Evolutionary conservation across 305 asterid genomes (phyloP), one percentile per base, ranked within the genome.

Genomic region (Nicotiana rustica): DNA sequence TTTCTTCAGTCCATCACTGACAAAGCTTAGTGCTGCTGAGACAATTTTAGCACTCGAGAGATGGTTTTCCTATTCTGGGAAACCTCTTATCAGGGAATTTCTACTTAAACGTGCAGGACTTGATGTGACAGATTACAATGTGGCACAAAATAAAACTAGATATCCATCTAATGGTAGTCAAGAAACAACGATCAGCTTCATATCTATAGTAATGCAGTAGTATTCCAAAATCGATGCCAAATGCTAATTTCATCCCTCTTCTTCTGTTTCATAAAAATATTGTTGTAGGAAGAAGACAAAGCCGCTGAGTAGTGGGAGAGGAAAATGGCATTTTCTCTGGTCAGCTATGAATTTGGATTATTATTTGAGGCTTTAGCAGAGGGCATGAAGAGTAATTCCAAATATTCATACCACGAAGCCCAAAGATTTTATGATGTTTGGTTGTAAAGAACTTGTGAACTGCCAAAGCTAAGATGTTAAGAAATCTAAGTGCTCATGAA

Each of bases 261-360:
- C 35, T 57, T 73, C 8, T 60, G 59, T 80, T 60, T 71, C 29
- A 65, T 17, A 49, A 59, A 14, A 38, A 62, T 4, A 36, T 61
- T 4, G 14, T 3, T 75, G 17, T 76, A 92, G 97, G 97, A 90
- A 85, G 97, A 93, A 80, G 97, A 90, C 84, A 87, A 85, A 78
- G 86, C 89, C 21, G 91, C 88, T 44, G 91, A 87, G 83, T 90
- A 89, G 78, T 95, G 98, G 97, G 98, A 95, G 85, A 90, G 86
- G 77, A 92, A 85, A 85, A 89, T 91, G 89, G 93, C 96, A 1
- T 91, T 86, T 82, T 86, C 86, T 65, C 88, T 95, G 10, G 96
- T 93, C 67, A 91, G 92, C 92, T 96, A 95, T 86, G 98, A 95
- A 82, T 95, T 92, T 49, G 98, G 97, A 3, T 80, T 95, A 41